Percentiles rank a stretch among this genome's conserved stretches.
Evolutionary conservation across 202 grass and related monocot species (phyloP).

Genomic region (Zoysia matrella): DNA sequence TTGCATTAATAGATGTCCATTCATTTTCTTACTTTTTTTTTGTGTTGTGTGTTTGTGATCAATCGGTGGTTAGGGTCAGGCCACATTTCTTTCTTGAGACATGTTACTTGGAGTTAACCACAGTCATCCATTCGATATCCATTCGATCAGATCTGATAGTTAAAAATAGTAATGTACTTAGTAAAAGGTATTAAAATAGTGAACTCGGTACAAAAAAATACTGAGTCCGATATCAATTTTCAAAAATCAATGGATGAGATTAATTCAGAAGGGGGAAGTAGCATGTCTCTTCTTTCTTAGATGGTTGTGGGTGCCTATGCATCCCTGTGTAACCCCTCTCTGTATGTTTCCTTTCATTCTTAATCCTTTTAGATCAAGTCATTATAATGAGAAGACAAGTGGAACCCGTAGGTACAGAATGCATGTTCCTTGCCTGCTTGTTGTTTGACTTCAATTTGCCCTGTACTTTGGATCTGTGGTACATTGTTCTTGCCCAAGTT

Average conservation of each 20-base stretch:
- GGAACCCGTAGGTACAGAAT: not conserved
- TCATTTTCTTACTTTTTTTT: not conserved
- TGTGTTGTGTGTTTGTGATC: not conserved
- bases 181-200: too few relatives aligned
- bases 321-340: constrained; percentile 12
- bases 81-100: too few relatives aligned
- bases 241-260: too few relatives aligned
- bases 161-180: too few relatives aligned
- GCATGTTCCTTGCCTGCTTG: constrained; percentile 14
- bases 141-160: too few relatives aligned
- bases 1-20: constrained; percentile 1
- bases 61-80: too few relatives aligned
- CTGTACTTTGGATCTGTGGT: constrained; percentile 12
- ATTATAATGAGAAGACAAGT: constrained; percentile 15
- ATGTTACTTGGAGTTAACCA: too few relatives aligned
- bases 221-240: too few relatives aligned
- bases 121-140: too few relatives aligned
- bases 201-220: too few relatives aligned
- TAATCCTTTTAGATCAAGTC: not conserved
- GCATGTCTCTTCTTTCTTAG: constrained; percentile 15
- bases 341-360: not conserved
- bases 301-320: not conserved
- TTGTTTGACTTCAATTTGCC: constrained; percentile 32
- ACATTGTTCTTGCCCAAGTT: constrained; percentile 23
- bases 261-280: too few relatives aligned